These are phyloP conservation scores for Saccharomyces cerevisiae DNA, from an alignment of 805 yeast species.

Conservation along the genomic window DNA sequence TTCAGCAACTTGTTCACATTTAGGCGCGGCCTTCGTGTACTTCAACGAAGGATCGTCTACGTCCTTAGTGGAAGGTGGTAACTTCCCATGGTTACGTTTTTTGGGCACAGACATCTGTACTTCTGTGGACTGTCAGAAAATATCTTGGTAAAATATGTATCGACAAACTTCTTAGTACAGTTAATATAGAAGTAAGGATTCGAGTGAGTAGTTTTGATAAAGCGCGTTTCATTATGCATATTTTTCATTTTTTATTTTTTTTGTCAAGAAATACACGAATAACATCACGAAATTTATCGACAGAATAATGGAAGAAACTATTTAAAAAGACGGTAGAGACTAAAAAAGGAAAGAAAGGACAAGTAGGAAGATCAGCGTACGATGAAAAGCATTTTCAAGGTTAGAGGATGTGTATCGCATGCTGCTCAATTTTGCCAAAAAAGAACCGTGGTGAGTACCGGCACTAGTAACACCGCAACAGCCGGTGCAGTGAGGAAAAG, in stretches of 20 bases:
- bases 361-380: neutral
- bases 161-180: neutral
- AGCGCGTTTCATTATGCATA: neutral
- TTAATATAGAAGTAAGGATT: neutral
- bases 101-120: constrained; percentile 5
- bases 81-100: constrained; percentile 2
- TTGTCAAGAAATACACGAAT: neutral
- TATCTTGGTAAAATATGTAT: neutral
- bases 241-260: neutral
- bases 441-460: neutral
- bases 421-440: neutral
- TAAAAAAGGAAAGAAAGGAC: neutral
- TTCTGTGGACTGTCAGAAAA: neutral
- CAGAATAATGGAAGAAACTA: neutral
- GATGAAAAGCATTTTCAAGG: neutral
- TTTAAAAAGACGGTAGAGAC: neutral
- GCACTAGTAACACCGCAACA: neutral
- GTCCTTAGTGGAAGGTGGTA: constrained; percentile 5
- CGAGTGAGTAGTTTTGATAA: neutral
- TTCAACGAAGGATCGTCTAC: constrained; percentile 22
- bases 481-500: neutral
- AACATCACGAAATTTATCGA: neutral
- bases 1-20: constrained; percentile 14
- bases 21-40: constrained; percentile 17
- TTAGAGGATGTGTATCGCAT: neutral